Evolutionary conservation across 345 rosid species (phyloP).

Genomic region (Turritis glabra): DNA sequence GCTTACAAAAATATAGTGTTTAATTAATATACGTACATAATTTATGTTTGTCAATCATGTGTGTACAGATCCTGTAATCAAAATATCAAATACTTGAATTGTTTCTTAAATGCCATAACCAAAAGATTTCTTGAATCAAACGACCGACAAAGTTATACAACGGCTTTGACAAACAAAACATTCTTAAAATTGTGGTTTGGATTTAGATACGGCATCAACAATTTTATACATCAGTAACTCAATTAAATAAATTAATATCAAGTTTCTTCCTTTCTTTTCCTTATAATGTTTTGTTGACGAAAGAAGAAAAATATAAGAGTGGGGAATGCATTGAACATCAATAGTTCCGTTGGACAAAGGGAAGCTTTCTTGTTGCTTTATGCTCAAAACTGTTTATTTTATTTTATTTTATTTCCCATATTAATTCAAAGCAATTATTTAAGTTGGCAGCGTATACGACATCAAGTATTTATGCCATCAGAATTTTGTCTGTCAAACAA

Average conservation of each 20-base stretch:
- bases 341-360: slow-evolving; percentile 37
- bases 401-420: neutral
- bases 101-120: neutral
- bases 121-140: neutral
- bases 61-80: neutral
- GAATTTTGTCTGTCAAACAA: slow-evolving; percentile 25
- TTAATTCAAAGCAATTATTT: slow-evolving; percentile 20
- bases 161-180: slow-evolving; percentile 7
- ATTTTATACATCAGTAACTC: neutral
- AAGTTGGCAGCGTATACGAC: slow-evolving; percentile 33
- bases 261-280: neutral
- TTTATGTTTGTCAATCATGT: neutral
- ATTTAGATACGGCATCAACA: neutral
- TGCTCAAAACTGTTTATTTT: neutral
- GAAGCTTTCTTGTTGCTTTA: slow-evolving; percentile 35
- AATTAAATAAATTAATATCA: neutral
- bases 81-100: slow-evolving; percentile 2
- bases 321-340: slow-evolving; percentile 28
- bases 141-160: slow-evolving; percentile 17
- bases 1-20: neutral
- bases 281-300: neutral
- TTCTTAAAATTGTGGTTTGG: neutral
- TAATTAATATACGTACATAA: neutral
- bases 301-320: neutral
- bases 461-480: slow-evolving; percentile 31